Evolutionary conservation across 139 green algal species (phyloP).

Genomic region (Penium margaritaceum): DNA sequence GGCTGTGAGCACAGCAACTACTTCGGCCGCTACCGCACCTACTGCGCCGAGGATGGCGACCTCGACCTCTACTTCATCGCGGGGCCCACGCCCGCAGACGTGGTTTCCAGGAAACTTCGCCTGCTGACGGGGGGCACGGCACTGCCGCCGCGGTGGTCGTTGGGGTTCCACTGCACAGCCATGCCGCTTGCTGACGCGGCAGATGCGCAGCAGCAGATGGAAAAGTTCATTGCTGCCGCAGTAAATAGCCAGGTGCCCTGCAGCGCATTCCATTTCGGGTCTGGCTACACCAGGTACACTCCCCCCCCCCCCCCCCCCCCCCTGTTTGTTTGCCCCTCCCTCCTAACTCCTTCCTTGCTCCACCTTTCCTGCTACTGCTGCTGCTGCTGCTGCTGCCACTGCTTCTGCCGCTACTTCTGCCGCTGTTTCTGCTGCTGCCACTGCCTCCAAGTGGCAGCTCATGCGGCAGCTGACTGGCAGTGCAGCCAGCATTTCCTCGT

Average conservation of each 20-base stretch:
- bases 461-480: too few species aligned
- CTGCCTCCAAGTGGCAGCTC: too few species aligned
- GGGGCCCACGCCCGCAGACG: slow-evolving; percentile 1
- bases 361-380: too few species aligned
- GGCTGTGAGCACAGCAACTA: slow-evolving; percentile 45
- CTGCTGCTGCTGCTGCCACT: too few species aligned
- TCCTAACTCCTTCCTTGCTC: too few species aligned
- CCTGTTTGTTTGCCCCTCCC: too few species aligned
- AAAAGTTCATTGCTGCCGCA: slow-evolving; percentile 14
- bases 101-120: neutral
- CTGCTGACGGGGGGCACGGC: neutral
- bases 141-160: slow-evolving; percentile 16
- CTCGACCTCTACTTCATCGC: slow-evolving; percentile 31
- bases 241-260: slow-evolving; percentile 4
- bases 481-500: too few species aligned
- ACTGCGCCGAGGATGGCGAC: slow-evolving; percentile 20
- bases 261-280: slow-evolving; percentile 41
- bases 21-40: slow-evolving; percentile 22
- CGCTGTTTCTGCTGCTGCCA: too few species aligned
- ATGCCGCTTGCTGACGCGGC: slow-evolving; percentile 36
- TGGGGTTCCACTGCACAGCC: slow-evolving; percentile 28
- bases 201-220: slow-evolving; percentile 32
- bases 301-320: too few species aligned
- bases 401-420: too few species aligned
- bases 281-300: slow-evolving; percentile 32